Conservation (phyloP, 305 asterid genomes). For the Nicotiana rustica region DNA sequence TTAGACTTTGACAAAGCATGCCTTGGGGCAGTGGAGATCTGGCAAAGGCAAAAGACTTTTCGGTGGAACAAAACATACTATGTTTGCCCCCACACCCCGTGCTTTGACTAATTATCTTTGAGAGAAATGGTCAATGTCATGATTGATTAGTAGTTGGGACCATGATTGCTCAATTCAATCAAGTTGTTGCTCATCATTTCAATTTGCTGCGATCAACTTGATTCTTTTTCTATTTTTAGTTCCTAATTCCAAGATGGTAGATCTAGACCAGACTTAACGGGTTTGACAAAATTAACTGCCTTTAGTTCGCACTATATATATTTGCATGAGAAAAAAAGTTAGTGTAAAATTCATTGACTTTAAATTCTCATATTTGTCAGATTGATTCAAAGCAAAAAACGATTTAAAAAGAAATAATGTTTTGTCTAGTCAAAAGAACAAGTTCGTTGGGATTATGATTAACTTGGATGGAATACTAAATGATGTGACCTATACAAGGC, state of each 20-base stretch:
- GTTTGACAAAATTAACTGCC: neutral
- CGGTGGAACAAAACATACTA: neutral
- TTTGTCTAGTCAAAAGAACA: neutral
- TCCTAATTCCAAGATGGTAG: neutral
- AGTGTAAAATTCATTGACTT: neutral
- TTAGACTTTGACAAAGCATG: slow-evolving; percentile 20
- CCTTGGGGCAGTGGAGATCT: neutral
- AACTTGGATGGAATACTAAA: neutral
- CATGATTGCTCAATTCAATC: slow-evolving; percentile 6
- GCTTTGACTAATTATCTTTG: neutral
- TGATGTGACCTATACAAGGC: too few relatives aligned
- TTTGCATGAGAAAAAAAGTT: too few relatives aligned
- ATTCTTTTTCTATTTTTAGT: neutral
- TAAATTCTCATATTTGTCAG: neutral
- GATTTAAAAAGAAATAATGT: too few relatives aligned
- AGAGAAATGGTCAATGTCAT: neutral
- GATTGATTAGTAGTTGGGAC: slow-evolving; percentile 23
- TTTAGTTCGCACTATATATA: neutral
- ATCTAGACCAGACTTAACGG: neutral
- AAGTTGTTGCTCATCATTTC: neutral
- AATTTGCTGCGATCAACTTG: neutral
- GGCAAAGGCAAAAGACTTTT: neutral
- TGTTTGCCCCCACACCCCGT: neutral
- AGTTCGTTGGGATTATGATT: neutral
- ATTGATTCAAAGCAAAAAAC: too few relatives aligned